Evolutionary conservation across 1,284 basidiomycete species (phyloP).

Genomic region (Gymnopus androsaceus): DNA sequence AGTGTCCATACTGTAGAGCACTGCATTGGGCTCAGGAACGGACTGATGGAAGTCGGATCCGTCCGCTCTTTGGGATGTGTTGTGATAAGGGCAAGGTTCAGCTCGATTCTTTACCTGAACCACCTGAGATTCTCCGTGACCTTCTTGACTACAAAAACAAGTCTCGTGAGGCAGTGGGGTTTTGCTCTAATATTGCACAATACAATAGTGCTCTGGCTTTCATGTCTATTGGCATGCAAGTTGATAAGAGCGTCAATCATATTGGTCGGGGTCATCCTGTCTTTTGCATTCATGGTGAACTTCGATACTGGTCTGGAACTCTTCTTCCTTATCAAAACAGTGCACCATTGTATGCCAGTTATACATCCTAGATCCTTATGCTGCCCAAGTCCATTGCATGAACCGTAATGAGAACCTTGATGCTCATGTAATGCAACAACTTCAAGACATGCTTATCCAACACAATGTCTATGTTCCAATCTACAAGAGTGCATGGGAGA

Average conservation of each 20-base stretch:
- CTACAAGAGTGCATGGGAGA: slow-evolving; percentile 33
- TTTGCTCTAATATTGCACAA: slow-evolving; percentile 30
- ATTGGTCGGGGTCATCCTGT: slow-evolving; percentile 30
- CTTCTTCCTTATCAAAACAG: slow-evolving; percentile 28
- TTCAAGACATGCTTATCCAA: slow-evolving; percentile 30
- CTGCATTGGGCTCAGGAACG: slow-evolving; percentile 22
- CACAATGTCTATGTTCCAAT: slow-evolving; percentile 32
- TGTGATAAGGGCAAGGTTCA: slow-evolving; percentile 27
- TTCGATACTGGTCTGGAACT: slow-evolving; percentile 37
- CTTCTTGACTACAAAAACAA: slow-evolving; percentile 23
- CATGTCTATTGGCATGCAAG: slow-evolving; percentile 37
- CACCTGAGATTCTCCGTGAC: slow-evolving; percentile 14
- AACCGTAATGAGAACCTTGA: slow-evolving; percentile 28
- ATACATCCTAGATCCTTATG: slow-evolving; percentile 38
- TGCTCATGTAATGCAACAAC: slow-evolving; percentile 21
- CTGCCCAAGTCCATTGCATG: slow-evolving; percentile 26
- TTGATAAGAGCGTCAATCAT: slow-evolving; percentile 30
- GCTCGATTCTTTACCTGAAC: slow-evolving; percentile 10
- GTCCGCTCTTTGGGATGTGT: slow-evolving; percentile 27
- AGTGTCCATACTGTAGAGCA: slow-evolving; percentile 24
- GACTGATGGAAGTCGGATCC: not conserved
- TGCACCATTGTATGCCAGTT: slow-evolving; percentile 30
- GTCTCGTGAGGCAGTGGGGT: slow-evolving; percentile 17
- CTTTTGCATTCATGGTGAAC: slow-evolving; percentile 39
- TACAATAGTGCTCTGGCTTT: slow-evolving; percentile 42